Percentiles rank a stretch among this genome's conserved stretches.
Evolutionary conservation across 495 filamentous ascomycete genomes (phyloP).

Genomic region (Penicillium ochrochloron): DNA sequence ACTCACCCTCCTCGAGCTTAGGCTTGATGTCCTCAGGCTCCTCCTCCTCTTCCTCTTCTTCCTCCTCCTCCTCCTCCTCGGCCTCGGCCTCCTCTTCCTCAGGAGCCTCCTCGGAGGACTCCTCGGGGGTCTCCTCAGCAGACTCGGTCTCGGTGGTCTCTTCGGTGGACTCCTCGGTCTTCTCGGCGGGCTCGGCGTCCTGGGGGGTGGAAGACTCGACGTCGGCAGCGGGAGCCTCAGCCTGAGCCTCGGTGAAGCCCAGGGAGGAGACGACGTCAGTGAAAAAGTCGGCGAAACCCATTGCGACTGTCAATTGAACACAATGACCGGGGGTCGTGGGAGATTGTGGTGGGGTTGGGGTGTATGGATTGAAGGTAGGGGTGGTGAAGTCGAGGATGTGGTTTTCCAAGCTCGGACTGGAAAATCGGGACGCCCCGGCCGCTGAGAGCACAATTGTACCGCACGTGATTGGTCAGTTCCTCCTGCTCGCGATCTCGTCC

Average conservation of each 20-base stretch:
- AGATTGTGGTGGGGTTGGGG: conserved; percentile 27
- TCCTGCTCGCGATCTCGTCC: neutral
- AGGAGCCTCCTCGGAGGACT: conserved; percentile 44
- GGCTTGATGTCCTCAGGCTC: conserved; percentile 89
- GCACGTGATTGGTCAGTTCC: conserved; percentile 46
- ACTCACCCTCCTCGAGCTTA: conserved; percentile 88
- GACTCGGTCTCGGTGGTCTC: conserved; percentile 40
- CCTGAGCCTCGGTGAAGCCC: conserved; percentile 61
- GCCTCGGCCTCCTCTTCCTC: conserved; percentile 54
- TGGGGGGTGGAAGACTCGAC: conserved; percentile 55
- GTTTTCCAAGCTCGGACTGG: conserved; percentile 48
- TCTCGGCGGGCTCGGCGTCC: conserved; percentile 54
- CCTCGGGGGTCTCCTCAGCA: conserved; percentile 42
- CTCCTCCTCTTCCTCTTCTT: conserved; percentile 89
- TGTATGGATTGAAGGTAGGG: conserved; percentile 37
- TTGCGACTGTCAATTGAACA: conserved; percentile 53
- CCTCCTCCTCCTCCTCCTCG: conserved; percentile 62
- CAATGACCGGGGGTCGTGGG: conserved; percentile 35
- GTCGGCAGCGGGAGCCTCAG: conserved; percentile 61
- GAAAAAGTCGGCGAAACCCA: conserved; percentile 69
- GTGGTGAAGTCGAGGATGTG: conserved; percentile 41
- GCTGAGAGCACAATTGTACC: conserved; percentile 50
- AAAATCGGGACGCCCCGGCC: conserved; percentile 55
- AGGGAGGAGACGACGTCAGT: conserved; percentile 62
- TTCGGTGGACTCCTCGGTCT: conserved; percentile 45